Base-by-base conservation (phyloP, 2,329 filamentous ascomycete genomes). In the Plenodomus lindquistii region DNA sequence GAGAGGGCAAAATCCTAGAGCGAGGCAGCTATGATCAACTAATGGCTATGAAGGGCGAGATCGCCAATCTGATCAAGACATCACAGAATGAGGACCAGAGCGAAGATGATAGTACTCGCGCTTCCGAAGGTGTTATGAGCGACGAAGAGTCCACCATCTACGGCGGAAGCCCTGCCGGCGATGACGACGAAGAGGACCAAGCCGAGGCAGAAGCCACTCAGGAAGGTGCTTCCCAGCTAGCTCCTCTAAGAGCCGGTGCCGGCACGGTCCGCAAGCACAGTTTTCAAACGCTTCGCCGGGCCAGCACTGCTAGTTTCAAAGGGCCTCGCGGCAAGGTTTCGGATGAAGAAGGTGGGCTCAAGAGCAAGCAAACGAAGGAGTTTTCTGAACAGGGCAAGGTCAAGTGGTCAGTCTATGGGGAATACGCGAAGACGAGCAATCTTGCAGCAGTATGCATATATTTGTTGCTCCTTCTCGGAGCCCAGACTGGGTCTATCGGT, bases 341-440 rank as follows among this genome's bases (percentile, higher is more conserved):
- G 0, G 93, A 97, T 60, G 91, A 97, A 63, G 90, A 93, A 73
- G 85, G 89, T 43, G 81, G 70, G 44, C 78, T 87, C 64, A 93
- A 90, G 75, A 91, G 88, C 37, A 90, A 86, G 67, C 92, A 97
- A 73, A 81, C 80, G 47, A 95, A 96, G 74, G 94, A 99, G 72
- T 87, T 88, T 59, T 82, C 85, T 2, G 91, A 99, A 72, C 91
- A 99, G 75, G 94, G 94, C 65, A 97, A 97, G 71, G 94, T 99
- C 61, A 97, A 97, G 73, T 97, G 94, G 92, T 83, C 86, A 57
- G 93, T 99, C 21, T 99, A 99, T 68, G 79, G 80, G 16, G 92
- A 97, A 74, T 99, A 99, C 66, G 95, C 94, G 47, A 96, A 91
- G 75, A 91, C 91, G 50, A 97, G 90, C 78, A 97, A 97, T 70